Conservation (phyloP, 2,329 filamentous ascomycete species). For the Verruconis gallopava region DNA sequence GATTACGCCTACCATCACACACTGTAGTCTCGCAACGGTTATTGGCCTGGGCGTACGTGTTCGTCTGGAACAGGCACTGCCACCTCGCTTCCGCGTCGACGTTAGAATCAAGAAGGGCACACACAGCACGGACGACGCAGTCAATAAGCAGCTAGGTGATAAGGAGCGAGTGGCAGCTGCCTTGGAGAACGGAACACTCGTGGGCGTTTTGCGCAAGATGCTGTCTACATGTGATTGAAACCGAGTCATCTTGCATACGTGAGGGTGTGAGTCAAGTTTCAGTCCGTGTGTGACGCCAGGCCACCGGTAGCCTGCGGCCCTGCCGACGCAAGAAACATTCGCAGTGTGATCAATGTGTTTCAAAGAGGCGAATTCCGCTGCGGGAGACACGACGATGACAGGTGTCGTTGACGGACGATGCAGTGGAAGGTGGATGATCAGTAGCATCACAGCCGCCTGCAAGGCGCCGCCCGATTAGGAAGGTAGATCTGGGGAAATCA, state of each 20-base stretch:
- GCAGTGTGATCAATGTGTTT: neutral
- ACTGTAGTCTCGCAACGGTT: constrained; percentile 91
- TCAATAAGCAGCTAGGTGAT: constrained; percentile 92
- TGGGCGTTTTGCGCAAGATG: constrained; percentile 86
- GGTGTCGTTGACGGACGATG: too few relatives aligned
- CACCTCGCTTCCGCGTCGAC: constrained; percentile 82
- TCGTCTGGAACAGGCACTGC: constrained; percentile 77
- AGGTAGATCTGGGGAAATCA: too few relatives aligned
- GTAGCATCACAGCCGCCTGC: too few relatives aligned
- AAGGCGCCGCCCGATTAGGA: too few relatives aligned
- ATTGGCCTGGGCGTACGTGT: constrained; percentile 90
- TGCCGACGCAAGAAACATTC: too few relatives aligned
- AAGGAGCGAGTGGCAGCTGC: constrained; percentile 95
- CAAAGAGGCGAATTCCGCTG: neutral
- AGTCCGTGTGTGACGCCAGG: constrained; percentile 1
- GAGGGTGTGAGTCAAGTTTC: neutral
- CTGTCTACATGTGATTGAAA: constrained; percentile 62
- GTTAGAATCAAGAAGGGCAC: constrained; percentile 91
- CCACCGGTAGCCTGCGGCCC: neutral
- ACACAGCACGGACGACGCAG: constrained; percentile 88
- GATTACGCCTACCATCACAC: constrained; percentile 91
- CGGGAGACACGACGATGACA: too few relatives aligned
- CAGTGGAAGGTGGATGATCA: too few relatives aligned
- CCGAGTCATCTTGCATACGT: neutral
- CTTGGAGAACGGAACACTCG: constrained; percentile 82